phyloP scores from a whole-genome alignment of 2,329 filamentous ascomycete species.

The Alternaria triticimaculans region DNA sequence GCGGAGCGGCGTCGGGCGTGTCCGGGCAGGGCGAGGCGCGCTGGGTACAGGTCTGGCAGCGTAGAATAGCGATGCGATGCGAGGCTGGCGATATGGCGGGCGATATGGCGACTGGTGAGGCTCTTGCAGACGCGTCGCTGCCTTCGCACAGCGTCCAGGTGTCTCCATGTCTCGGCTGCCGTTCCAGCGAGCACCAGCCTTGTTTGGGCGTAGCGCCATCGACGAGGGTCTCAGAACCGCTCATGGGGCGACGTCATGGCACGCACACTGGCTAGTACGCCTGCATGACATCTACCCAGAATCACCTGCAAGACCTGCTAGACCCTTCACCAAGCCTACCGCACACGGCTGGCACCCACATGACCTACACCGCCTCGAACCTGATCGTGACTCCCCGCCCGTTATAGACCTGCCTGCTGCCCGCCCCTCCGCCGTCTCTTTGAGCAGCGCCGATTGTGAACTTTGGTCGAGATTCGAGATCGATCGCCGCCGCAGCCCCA shows the following conservation, averaged over 20 bases:
- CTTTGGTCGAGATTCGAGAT: neutral
- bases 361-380: constrained; percentile 28
- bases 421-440: neutral
- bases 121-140: constrained; percentile 4
- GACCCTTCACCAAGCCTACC: constrained; percentile 12
- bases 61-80: neutral
- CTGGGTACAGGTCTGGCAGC: neutral
- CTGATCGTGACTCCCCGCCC: neutral
- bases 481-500: neutral
- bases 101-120: neutral
- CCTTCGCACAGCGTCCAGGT: neutral
- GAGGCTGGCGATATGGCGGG: neutral
- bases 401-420: neutral
- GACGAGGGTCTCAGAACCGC: constrained; percentile 7
- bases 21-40: neutral
- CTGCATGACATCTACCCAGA: constrained; percentile 24
- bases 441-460: neutral
- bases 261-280: constrained; percentile 3
- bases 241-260: constrained; percentile 20
- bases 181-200: constrained; percentile 11
- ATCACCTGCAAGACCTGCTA: constrained; percentile 12
- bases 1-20: neutral
- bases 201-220: constrained; percentile 8
- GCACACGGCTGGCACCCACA: constrained; percentile 7
- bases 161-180: constrained; percentile 6